Evolutionary conservation across 495 filamentous ascomycete genomes (phyloP).

Genomic region (Entonaema liquescens): DNA sequence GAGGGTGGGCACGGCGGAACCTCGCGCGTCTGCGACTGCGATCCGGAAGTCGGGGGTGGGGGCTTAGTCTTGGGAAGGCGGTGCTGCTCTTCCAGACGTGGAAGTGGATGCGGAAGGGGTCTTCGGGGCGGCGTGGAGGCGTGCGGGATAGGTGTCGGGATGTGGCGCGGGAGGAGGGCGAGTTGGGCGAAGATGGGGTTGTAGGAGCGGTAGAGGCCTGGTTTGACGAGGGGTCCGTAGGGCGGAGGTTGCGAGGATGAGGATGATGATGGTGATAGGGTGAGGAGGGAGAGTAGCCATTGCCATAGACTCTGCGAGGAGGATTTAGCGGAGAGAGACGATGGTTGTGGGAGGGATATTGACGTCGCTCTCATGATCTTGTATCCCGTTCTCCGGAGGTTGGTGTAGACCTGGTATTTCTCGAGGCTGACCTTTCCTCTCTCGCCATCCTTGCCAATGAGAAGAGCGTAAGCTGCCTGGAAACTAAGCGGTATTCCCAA

Average conservation of each 20-base stretch:
- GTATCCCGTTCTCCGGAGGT: constrained; percentile 86
- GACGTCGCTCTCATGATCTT: constrained; percentile 73
- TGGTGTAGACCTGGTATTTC: constrained; percentile 84
- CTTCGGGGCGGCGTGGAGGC: constrained; percentile 40
- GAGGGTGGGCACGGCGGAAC: constrained; percentile 73
- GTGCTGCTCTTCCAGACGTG: constrained; percentile 77
- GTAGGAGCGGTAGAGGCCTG: constrained; percentile 84
- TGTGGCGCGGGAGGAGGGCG: constrained; percentile 76
- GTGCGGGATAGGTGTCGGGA: constrained; percentile 57
- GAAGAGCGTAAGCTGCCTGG: constrained; percentile 86
- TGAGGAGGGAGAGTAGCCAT: constrained; percentile 58
- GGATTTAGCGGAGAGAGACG: background rate
- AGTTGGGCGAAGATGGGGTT: constrained; percentile 78
- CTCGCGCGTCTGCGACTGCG: constrained; percentile 78
- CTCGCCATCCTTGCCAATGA: constrained; percentile 70
- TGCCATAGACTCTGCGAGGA: constrained; percentile 46
- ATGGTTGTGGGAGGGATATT: constrained; percentile 1
- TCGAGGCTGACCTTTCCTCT: constrained; percentile 73
- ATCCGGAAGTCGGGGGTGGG: constrained; percentile 80
- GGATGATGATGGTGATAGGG: too few species aligned
- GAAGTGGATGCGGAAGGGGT: constrained; percentile 77
- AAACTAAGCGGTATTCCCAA: constrained; percentile 82
- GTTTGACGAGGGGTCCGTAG: constrained; percentile 74
- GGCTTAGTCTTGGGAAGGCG: constrained; percentile 77
- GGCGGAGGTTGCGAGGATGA: constrained; percentile 42